phyloP scores from a whole-genome alignment of 805 yeast species.

The Kuraishia borneana region DNA sequence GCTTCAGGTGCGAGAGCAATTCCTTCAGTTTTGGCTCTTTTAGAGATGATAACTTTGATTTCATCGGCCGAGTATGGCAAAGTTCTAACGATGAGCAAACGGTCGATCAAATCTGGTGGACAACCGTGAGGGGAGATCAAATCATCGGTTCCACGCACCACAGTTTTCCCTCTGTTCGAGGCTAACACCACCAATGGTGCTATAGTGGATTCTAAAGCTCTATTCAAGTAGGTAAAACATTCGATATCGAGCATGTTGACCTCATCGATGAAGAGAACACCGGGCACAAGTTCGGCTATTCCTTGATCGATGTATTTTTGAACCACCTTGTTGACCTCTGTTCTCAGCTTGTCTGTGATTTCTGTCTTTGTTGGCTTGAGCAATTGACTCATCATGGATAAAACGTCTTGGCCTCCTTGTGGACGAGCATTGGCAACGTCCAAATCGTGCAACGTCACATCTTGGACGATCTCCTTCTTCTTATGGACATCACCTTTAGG shows the following conservation, averaged over 20 bases:
- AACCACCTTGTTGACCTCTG: slow-evolving; percentile 91
- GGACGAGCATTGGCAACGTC: slow-evolving; percentile 96
- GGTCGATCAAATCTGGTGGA: slow-evolving; percentile 89
- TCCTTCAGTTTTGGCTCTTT: slow-evolving; percentile 71
- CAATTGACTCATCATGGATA: slow-evolving; percentile 94
- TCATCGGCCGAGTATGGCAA: slow-evolving; percentile 80
- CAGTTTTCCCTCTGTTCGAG: slow-evolving; percentile 88
- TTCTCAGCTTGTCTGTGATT: slow-evolving; percentile 88
- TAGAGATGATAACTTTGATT: slow-evolving; percentile 68
- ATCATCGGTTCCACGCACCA: slow-evolving; percentile 85
- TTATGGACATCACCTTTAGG: slow-evolving; percentile 99
- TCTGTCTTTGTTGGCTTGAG: slow-evolving; percentile 94
- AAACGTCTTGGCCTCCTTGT: slow-evolving; percentile 92
- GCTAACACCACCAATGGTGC: slow-evolving; percentile 95
- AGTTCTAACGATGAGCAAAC: slow-evolving; percentile 86
- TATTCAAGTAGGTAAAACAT: slow-evolving; percentile 86
- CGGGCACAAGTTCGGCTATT: slow-evolving; percentile 94
- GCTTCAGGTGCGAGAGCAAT: slow-evolving; percentile 60
- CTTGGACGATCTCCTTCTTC: slow-evolving; percentile 96
- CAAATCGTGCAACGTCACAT: slow-evolving; percentile 90
- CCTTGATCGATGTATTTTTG: slow-evolving; percentile 96
- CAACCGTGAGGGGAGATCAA: slow-evolving; percentile 89
- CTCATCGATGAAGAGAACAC: slow-evolving; percentile 95
- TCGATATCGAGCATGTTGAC: slow-evolving; percentile 98
- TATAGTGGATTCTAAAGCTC: slow-evolving; percentile 84